Percentiles rank a stretch among this genome's conserved stretches.
phyloP scores from a whole-genome alignment of 2,329 filamentous ascomycete genomes.

The Epicoccum nigrum region DNA sequence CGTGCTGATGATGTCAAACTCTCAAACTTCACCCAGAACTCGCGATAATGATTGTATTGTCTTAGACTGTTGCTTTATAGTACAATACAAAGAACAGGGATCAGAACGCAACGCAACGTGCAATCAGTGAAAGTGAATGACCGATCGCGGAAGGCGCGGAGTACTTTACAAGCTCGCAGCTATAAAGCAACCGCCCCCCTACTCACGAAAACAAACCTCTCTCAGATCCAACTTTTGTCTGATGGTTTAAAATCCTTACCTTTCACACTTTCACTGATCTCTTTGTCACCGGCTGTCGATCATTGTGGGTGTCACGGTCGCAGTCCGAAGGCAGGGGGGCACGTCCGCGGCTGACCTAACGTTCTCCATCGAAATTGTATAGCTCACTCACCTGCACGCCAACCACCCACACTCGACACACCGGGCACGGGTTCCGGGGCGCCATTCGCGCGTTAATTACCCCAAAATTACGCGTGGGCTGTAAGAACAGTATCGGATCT shows the following conservation, averaged over 20 bases:
- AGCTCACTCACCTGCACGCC: conserved; percentile 29
- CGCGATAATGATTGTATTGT: background rate
- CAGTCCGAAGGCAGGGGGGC: conserved; percentile 17
- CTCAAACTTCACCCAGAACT: conserved; percentile 2
- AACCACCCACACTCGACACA: conserved; percentile 36
- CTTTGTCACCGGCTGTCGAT: conserved; percentile 10
- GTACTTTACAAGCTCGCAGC: conserved; percentile 8
- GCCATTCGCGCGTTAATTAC: conserved; percentile 34
- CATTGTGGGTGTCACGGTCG: conserved; percentile 22
- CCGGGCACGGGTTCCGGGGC: conserved; percentile 36
- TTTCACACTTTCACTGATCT: background rate
- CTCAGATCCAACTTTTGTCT: background rate
- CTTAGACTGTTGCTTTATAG: too few species aligned
- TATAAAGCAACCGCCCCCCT: conserved; percentile 10
- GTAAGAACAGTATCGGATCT: conserved; percentile 20
- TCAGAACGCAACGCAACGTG: background rate
- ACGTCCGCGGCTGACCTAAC: conserved; percentile 22
- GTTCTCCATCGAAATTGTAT: conserved; percentile 27
- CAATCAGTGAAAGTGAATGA: conserved; percentile 19
- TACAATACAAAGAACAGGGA: too few species aligned
- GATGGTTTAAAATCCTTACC: background rate
- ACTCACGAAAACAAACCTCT: conserved; percentile 11
- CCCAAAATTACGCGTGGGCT: conserved; percentile 43
- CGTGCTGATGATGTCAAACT: conserved; percentile 1
- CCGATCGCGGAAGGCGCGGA: conserved; percentile 17